Conservation (phyloP, 257 asterid genomes). For the Prunella vulgaris region DNA sequence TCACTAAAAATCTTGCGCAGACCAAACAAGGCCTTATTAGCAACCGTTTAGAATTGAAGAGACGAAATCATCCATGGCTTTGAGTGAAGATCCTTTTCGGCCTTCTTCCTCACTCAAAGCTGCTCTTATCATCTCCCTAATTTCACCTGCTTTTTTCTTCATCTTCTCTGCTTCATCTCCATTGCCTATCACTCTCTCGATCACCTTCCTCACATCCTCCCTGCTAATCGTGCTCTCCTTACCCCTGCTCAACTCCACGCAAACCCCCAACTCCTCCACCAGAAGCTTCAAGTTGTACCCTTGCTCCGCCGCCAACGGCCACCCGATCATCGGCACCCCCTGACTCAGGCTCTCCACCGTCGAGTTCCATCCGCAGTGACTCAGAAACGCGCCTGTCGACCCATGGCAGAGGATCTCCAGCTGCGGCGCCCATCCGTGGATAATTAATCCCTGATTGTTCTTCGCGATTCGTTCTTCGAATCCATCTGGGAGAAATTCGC, state of each 20-base stretch:
- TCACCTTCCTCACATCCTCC: slow-evolving; percentile 62
- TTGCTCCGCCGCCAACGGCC: slow-evolving; percentile 97
- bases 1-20: too few relatives aligned
- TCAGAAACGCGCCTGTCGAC: slow-evolving; percentile 66
- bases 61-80: slow-evolving; percentile 55
- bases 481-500: slow-evolving; percentile 67
- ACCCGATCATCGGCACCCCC: slow-evolving; percentile 86
- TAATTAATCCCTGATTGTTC: slow-evolving; percentile 46
- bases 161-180: slow-evolving; percentile 53
- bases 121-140: slow-evolving; percentile 50
- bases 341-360: slow-evolving; percentile 77
- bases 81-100: slow-evolving; percentile 43
- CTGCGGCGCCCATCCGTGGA: slow-evolving; percentile 93
- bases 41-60: slow-evolving; percentile 26
- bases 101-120: slow-evolving; percentile 41
- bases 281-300: slow-evolving; percentile 80
- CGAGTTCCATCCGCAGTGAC: slow-evolving; percentile 97
- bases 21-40: too few relatives aligned
- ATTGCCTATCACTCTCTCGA: slow-evolving; percentile 43
- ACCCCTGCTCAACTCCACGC: slow-evolving; percentile 59
- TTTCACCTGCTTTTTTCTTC: slow-evolving; percentile 52
- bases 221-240: slow-evolving; percentile 29
- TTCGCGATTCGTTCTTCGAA: slow-evolving; percentile 38
- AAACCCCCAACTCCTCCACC: slow-evolving; percentile 75
- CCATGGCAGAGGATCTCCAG: slow-evolving; percentile 72